Evolutionary conservation across 139 green algal genomes (phyloP).

Genomic region (Auxenochlorella protothecoides): DNA sequence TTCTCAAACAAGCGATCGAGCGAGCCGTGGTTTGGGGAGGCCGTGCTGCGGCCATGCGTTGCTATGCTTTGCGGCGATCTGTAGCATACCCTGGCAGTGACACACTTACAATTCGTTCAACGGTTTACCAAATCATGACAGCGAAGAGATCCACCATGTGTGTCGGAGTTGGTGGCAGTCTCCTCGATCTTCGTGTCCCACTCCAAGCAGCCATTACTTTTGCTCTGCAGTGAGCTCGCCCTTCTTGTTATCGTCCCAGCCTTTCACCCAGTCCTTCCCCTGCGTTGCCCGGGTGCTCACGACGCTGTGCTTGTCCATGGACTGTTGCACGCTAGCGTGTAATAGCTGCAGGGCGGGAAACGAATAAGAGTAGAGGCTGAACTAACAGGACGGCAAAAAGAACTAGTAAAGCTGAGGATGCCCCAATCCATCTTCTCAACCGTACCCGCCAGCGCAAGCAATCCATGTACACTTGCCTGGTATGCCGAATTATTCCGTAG

Average conservation of each 20-base stretch:
- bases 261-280: slow-evolving; percentile 50
- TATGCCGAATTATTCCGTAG: slow-evolving; percentile 47
- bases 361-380: background rate
- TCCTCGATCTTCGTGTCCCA: too few species aligned
- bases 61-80: too few species aligned
- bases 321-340: slow-evolving; percentile 18
- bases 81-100: too few species aligned
- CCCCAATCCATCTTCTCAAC: background rate
- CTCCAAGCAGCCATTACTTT: too few species aligned
- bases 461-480: slow-evolving; percentile 11
- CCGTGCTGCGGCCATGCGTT: too few species aligned
- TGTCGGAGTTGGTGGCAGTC: background rate
- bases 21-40: too few species aligned
- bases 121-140: background rate
- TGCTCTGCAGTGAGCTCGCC: background rate
- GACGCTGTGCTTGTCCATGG: slow-evolving; percentile 31
- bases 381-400: background rate
- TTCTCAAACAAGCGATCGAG: too few species aligned
- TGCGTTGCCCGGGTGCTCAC: slow-evolving; percentile 17
- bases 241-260: slow-evolving; percentile 55
- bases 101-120: background rate
- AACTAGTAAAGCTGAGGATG: background rate
- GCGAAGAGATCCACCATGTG: background rate
- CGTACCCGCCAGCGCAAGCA: background rate
- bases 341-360: slow-evolving; percentile 31